These are phyloP conservation scores for Rhizoclosmatium sp. DNA, from an alignment of 192 early-diverging fungal species.

Conservation along the genomic window DNA sequence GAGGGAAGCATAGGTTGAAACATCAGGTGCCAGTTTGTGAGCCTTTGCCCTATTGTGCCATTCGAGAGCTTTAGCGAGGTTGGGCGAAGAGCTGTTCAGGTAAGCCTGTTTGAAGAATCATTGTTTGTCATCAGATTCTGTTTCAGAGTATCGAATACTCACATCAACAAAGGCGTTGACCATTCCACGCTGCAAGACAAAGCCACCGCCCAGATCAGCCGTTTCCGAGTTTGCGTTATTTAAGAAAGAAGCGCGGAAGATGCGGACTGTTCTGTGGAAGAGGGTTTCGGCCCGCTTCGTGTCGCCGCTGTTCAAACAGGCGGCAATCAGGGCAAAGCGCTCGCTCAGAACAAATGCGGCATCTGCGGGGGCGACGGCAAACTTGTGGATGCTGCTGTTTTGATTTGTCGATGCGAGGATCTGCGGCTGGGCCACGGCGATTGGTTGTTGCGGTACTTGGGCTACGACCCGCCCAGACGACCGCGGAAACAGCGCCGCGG, in stretches of 20 bases:
- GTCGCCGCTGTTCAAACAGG: conserved; percentile 77
- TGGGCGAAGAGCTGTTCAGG: conserved; percentile 55
- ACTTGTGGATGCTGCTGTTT: too few species aligned
- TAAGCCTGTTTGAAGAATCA: conserved; percentile 35
- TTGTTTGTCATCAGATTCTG: not conserved
- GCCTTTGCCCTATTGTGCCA: conserved; percentile 72
- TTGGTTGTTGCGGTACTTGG: not conserved
- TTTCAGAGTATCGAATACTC: conserved; percentile 12
- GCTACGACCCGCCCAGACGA: not conserved
- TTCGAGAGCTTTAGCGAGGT: conserved; percentile 58
- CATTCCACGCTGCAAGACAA: conserved; percentile 48
- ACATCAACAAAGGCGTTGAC: conserved; percentile 87
- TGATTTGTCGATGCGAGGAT: not conserved
- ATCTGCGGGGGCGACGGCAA: conserved; percentile 8
- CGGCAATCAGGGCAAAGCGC: conserved; percentile 49
- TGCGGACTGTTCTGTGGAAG: conserved; percentile 67
- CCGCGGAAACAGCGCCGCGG: not conserved
- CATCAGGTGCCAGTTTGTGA: conserved; percentile 67
- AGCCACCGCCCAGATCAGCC: not conserved
- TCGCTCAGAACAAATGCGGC: conserved; percentile 29
- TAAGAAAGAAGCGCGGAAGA: conserved; percentile 53
- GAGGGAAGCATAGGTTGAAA: conserved; percentile 79
- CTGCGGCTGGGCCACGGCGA: not conserved
- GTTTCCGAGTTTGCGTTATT: not conserved
- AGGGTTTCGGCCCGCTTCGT: conserved; percentile 78